These are phyloP conservation scores for Salvia miltiorrhiza DNA, from an alignment of 257 asterid species.

Conservation along the genomic window DNA sequence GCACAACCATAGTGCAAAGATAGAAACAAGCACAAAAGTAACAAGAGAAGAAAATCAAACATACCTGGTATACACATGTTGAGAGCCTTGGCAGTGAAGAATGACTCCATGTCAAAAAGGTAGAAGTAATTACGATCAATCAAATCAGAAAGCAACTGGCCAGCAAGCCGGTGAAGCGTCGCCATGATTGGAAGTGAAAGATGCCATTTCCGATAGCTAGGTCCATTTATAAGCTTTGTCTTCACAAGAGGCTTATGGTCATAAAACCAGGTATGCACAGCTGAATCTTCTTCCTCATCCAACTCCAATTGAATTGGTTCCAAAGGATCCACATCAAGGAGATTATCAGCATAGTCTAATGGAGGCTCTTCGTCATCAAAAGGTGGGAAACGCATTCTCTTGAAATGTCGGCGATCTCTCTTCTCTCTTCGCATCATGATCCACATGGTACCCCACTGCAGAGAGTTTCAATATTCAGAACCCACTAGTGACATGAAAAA, in stretches of 20 bases:
- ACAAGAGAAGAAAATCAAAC: background rate
- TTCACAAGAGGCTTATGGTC: conserved; percentile 97
- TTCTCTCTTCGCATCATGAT: conserved; percentile 99
- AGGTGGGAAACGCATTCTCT: conserved; percentile 98
- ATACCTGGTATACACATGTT: conserved; percentile 99
- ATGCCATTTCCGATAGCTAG: conserved; percentile 98
- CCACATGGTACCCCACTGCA: conserved; percentile 99
- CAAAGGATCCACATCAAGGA: conserved; percentile 93
- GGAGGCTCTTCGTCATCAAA: conserved; percentile 99
- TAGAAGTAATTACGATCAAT: conserved; percentile 91
- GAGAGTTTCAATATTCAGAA: background rate
- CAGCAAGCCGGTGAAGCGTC: conserved; percentile 94
- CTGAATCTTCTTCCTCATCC: conserved; percentile 97
- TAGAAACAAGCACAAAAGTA: background rate
- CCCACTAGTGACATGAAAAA: background rate
- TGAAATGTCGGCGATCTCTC: conserved; percentile 95
- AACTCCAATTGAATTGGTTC: conserved; percentile 96
- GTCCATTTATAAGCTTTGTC: conserved; percentile 95
- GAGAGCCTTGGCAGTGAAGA: conserved; percentile 94
- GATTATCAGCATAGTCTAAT: conserved; percentile 92
- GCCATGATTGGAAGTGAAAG: conserved; percentile 98
- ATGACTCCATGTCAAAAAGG: conserved; percentile 97
- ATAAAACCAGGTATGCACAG: conserved; percentile 95
- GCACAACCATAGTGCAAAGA: background rate
- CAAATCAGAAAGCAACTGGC: conserved; percentile 92